A percentile compares a stretch with the other conserved stretches of the same genome.
Conservation (phyloP, 2,329 filamentous ascomycete species). For the Reticulascus tulasneorum region DNA sequence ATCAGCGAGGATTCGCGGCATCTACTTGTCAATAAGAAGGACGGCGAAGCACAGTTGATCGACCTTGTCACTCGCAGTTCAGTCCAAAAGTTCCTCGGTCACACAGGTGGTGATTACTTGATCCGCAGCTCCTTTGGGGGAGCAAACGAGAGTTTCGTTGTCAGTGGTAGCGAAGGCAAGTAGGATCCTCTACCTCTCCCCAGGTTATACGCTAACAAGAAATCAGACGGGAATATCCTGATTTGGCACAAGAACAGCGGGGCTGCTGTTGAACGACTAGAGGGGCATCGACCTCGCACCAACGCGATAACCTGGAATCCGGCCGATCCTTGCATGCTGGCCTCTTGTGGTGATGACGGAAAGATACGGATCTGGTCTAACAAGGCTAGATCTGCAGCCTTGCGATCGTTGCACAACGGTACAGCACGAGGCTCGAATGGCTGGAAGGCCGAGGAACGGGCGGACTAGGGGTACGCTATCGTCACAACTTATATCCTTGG, state of each 20-base stretch:
- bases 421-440: constrained; percentile 9
- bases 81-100: constrained; percentile 72
- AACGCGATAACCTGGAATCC: constrained; percentile 92
- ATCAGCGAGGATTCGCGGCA: constrained; percentile 78
- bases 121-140: constrained; percentile 85
- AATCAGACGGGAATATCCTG: constrained; percentile 61
- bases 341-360: constrained; percentile 84
- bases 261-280: constrained; percentile 68
- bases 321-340: constrained; percentile 75
- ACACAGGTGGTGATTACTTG: constrained; percentile 70
- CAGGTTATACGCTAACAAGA: background rate
- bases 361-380: constrained; percentile 32
- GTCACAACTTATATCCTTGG: no score
- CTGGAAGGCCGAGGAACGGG: constrained; percentile 6
- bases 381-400: constrained; percentile 15
- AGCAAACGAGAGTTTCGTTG: constrained; percentile 84
- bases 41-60: constrained; percentile 73
- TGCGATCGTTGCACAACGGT: constrained; percentile 14
- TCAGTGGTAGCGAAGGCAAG: constrained; percentile 86
- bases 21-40: constrained; percentile 76
- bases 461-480: no score
- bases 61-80: constrained; percentile 69
- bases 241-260: constrained; percentile 91
- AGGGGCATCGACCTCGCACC: constrained; percentile 72
- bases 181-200: background rate